A percentile compares a stretch with the other conserved stretches of the same genome.
These are phyloP conservation scores for Coemansia sp. DNA, from an alignment of 192 early-diverging fungal species.

Conservation along the genomic window DNA sequence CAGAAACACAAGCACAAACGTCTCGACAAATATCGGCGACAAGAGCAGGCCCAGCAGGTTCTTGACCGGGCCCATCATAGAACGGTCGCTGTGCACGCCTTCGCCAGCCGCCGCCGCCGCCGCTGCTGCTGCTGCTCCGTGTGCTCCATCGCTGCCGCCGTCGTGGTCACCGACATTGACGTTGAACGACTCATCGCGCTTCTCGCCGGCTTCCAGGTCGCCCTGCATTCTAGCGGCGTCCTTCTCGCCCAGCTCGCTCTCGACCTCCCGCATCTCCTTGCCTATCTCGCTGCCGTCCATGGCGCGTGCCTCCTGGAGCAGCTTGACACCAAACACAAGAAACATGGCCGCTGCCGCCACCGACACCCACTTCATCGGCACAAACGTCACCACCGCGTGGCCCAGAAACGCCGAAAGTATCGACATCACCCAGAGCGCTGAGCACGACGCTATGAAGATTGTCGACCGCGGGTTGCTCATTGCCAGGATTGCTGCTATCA, in stretches of 20 bases:
- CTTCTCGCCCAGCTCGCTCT: conserved; percentile 82
- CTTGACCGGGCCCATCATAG: conserved; percentile 57
- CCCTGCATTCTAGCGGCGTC: conserved; percentile 59
- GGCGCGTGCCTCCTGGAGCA: conserved; percentile 77
- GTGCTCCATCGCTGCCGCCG: conserved; percentile 9
- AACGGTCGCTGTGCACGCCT: conserved; percentile 16
- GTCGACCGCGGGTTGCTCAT: conserved; percentile 92
- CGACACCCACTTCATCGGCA: conserved; percentile 87
- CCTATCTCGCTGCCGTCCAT: conserved; percentile 88
- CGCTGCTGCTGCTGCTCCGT: conserved; percentile 1
- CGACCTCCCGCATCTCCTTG: conserved; percentile 90
- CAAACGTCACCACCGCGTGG: conserved; percentile 81
- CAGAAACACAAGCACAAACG: conserved; percentile 93
- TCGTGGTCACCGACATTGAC: conserved; percentile 36
- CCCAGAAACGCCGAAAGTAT: conserved; percentile 93
- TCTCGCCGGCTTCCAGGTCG: conserved; percentile 62
- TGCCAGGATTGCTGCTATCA: conserved; percentile 97
- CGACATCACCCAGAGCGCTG: conserved; percentile 91
- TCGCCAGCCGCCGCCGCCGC: conserved; percentile 25
- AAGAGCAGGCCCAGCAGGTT: conserved; percentile 77
- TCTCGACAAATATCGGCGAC: conserved; percentile 93
- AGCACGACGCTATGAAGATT: conserved; percentile 87
- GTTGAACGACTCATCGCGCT: conserved; percentile 22
- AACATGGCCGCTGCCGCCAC: conserved; percentile 83
- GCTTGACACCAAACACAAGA: conserved; percentile 87